Conservation (phyloP, 78 protist species). For the Tieghemostelium lacteum region DNA sequence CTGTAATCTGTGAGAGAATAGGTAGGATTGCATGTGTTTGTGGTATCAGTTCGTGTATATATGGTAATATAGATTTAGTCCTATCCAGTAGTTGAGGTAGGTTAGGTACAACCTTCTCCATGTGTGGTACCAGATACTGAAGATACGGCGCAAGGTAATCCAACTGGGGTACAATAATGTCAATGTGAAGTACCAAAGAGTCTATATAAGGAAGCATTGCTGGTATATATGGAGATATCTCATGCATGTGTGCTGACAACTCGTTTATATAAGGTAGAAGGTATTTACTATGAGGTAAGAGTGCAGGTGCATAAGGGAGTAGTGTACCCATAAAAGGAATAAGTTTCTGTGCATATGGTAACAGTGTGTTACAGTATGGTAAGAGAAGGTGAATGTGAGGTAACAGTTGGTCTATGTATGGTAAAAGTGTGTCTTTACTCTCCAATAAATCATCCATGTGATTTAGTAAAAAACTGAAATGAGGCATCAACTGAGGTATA, state of each 20-base stretch:
- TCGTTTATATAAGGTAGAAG: conserved; percentile 17
- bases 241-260: conserved; percentile 18
- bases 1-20: neutral
- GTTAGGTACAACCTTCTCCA: conserved; percentile 25
- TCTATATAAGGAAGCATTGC: conserved; percentile 21
- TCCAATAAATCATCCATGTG: conserved; percentile 52
- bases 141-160: conserved; percentile 44
- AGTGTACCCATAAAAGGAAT: conserved; percentile 25
- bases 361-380: conserved; percentile 13
- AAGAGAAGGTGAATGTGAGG: conserved; percentile 40
- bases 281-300: conserved; percentile 33
- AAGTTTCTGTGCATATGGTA: conserved; percentile 39
- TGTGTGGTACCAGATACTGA: conserved; percentile 17
- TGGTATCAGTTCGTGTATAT: conserved; percentile 34
- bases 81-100: conserved; percentile 37
- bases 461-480: conserved; percentile 17
- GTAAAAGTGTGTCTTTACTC: neutral
- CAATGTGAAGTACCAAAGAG: neutral
- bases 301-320: neutral
- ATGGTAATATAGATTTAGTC: conserved; percentile 49
- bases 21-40: neutral
- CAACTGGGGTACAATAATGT: conserved; percentile 39
- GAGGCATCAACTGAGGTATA: conserved; percentile 75
- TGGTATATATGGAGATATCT: conserved; percentile 49
- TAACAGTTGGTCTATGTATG: conserved; percentile 22